Base-by-base conservation (phyloP, 495 filamentous ascomycete species). In the Penicillium lagena region DNA sequence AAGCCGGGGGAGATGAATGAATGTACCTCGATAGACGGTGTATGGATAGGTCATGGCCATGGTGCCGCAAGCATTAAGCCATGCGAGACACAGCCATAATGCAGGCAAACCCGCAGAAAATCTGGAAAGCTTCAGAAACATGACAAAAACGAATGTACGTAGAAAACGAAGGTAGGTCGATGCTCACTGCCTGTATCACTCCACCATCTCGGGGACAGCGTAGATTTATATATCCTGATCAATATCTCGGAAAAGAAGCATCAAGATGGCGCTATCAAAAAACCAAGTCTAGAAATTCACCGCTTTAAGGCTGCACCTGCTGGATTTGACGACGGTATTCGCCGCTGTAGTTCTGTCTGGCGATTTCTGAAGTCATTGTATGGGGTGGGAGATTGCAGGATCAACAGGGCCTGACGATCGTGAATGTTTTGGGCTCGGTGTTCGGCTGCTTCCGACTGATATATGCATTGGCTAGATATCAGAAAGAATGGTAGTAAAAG, bases 11-110 rank as follows among this genome's bases (percentile, higher is more conserved):
- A 70, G 59, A 17, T 71, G 58, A 34, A 77, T 62, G 45, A 76
- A 75, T 9, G 69, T 76, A 32, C 74, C 73, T 7, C 58, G 55
- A 52, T 70, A 77, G 35, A 77, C 32, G 6, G 55, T 68, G 31
- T 60, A 61, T 7, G 46, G 40, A 31, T 41, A 45, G 9, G 42
- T 27, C 4, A 33, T 32, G n/a, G 58, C 46, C 40, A 51, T 51
- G 37, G 14, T 48, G 29, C 45, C 41, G 35, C 45, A 49, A 29
- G 40, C 45, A 42, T 45, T 45, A 1, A 51, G 15, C 17, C 39
- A 13, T 39, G 47, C 43, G 9, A 47, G 28, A 11, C 15, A 45
- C 34, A 53, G 27, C 39, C 39, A 48, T 38, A 46, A 8, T 7
- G 37, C 37, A 39, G 37, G 31, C 1, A 43, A 10, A n/a, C 44